Evolutionary conservation across 2,329 filamentous ascomycete species (phyloP).

Genomic region (Pseudovirgaria hyperparasitica): DNA sequence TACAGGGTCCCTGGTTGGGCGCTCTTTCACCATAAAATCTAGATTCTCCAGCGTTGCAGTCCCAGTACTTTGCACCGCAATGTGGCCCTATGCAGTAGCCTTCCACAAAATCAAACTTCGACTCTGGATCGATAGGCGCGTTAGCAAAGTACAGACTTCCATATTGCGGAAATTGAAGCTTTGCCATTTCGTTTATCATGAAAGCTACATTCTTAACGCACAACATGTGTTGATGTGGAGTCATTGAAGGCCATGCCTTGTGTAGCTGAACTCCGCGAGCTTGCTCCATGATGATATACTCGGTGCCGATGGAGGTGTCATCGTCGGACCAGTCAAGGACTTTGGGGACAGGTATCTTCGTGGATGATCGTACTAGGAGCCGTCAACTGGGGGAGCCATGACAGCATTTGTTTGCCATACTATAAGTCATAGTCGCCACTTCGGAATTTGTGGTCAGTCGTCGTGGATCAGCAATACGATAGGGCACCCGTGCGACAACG

Average conservation of each 20-base stretch:
- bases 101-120: slow-evolving; percentile 13
- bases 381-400: slow-evolving; percentile 2
- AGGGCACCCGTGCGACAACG: slow-evolving; percentile 31
- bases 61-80: slow-evolving; percentile 4
- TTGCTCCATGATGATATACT: slow-evolving; percentile 30
- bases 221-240: slow-evolving; percentile 17
- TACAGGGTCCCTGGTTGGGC: slow-evolving; percentile 7
- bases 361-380: slow-evolving; percentile 22
- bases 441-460: slow-evolving; percentile 28
- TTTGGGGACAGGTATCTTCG: slow-evolving; percentile 28
- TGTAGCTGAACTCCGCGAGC: slow-evolving; percentile 20
- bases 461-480: slow-evolving; percentile 23
- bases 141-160: slow-evolving; percentile 24
- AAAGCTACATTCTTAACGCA: slow-evolving; percentile 19
- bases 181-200: slow-evolving; percentile 16
- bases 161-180: slow-evolving; percentile 25
- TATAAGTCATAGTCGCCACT: slow-evolving; percentile 32
- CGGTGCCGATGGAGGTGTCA: slow-evolving; percentile 16
- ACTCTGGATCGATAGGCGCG: slow-evolving; percentile 10
- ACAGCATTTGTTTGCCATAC: slow-evolving; percentile 14
- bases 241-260: slow-evolving; percentile 22
- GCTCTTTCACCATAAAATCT: slow-evolving; percentile 3
- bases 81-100: slow-evolving; percentile 22
- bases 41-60: slow-evolving; percentile 3
- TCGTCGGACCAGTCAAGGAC: slow-evolving; percentile 32